Evolutionary conservation across 1,139 yeast genomes (phyloP).

Genomic region (Nematodospora anomalae): DNA sequence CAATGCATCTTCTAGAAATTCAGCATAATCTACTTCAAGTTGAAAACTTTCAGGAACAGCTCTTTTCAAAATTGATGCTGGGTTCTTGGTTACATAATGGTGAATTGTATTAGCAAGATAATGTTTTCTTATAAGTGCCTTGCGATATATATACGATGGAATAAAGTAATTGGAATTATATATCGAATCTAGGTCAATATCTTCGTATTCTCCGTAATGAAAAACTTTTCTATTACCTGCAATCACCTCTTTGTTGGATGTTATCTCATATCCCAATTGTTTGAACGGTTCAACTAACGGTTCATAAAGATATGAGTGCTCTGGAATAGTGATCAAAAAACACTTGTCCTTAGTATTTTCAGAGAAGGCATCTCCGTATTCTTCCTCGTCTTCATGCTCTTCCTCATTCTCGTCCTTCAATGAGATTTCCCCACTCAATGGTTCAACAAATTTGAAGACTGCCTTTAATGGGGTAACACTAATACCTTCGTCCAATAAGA

Average conservation of each 20-base stretch:
- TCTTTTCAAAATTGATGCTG: conserved; percentile 55
- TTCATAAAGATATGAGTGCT: conserved; percentile 55
- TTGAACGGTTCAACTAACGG: conserved; percentile 51
- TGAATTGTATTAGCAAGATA: conserved; percentile 79
- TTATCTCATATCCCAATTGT: conserved; percentile 28
- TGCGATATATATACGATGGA: conserved; percentile 81
- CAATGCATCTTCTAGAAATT: conserved; percentile 86
- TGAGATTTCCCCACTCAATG: conserved; percentile 56
- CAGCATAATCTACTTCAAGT: conserved; percentile 93
- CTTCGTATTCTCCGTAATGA: conserved; percentile 91
- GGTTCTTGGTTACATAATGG: conserved; percentile 71
- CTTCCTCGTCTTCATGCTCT: conserved; percentile 2
- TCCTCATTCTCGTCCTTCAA: conserved; percentile 25
- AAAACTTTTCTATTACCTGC: conserved; percentile 37
- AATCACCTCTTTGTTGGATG: conserved; percentile 27
- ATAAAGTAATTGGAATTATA: conserved; percentile 51
- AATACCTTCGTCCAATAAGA: conserved; percentile 48
- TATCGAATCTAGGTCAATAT: conserved; percentile 70
- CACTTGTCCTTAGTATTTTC: conserved; percentile 4
- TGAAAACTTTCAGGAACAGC: conserved; percentile 78
- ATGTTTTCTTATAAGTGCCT: conserved; percentile 88
- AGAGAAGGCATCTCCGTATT: too few species aligned
- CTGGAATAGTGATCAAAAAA: conserved; percentile 35
- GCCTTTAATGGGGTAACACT: conserved; percentile 88
- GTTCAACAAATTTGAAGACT: conserved; percentile 56